A percentile compares a stretch with the other conserved stretches of the same genome.
Conservation (phyloP, 2,329 filamentous ascomycete species). For the Aspergillus pseudoviridinutans region DNA sequence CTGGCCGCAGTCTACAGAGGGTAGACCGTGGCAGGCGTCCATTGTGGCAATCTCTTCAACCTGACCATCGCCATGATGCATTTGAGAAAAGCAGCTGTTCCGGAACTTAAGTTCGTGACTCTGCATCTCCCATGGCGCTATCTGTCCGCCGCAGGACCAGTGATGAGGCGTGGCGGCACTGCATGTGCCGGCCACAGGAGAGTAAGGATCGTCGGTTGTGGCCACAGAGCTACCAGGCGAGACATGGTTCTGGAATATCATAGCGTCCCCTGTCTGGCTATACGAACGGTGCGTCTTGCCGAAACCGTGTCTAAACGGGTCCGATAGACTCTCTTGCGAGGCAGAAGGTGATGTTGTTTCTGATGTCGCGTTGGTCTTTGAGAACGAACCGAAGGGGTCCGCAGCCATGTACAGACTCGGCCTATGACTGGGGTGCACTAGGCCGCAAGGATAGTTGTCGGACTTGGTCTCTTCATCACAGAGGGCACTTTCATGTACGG, state of each 20-base stretch:
- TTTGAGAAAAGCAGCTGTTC: neutral
- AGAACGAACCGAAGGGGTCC: conserved; percentile 10
- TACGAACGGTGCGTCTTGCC: conserved; percentile 6
- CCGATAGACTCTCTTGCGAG: neutral
- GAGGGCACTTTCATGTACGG: neutral
- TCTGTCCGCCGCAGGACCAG: conserved; percentile 6
- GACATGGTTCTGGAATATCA: neutral
- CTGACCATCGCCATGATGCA: neutral
- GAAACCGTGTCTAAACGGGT: neutral
- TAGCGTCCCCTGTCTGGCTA: neutral
- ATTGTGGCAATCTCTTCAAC: conserved; percentile 1
- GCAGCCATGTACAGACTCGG: conserved; percentile 1
- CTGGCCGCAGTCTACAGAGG: neutral
- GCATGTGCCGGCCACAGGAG: neutral
- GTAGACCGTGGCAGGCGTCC: conserved; percentile 2
- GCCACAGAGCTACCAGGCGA: conserved; percentile 2
- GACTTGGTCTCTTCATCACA: neutral
- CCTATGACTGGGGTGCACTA: conserved; percentile 12
- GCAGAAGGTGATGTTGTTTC: conserved; percentile 6
- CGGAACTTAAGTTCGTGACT: neutral
- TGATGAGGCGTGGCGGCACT: conserved; percentile 1
- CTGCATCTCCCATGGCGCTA: conserved; percentile 2
- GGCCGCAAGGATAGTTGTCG: neutral
- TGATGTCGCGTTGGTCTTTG: conserved; percentile 4
- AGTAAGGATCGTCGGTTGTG: conserved; percentile 1